These are phyloP conservation scores for Coniferiporia weirii DNA, from an alignment of 1,284 basidiomycete genomes.

Conservation along the genomic window DNA sequence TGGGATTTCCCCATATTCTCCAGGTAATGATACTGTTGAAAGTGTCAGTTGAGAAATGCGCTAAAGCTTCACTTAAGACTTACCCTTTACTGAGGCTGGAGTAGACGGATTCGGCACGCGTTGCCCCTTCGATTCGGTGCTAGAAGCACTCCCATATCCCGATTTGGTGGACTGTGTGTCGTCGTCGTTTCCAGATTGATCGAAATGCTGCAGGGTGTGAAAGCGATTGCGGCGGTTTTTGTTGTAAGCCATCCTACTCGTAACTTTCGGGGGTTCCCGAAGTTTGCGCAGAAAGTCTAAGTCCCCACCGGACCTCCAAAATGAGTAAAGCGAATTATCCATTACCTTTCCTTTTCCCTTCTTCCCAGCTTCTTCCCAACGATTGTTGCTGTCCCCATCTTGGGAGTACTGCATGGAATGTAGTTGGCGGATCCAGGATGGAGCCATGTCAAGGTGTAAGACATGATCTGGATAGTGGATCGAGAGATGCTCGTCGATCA, in stretches of 20 bases:
- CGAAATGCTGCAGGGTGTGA: background rate
- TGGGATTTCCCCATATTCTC: too few species aligned
- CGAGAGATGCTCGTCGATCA: background rate
- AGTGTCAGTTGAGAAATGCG: too few species aligned
- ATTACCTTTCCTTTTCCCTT: constrained; percentile 22
- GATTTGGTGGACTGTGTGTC: background rate
- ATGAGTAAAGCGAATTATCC: constrained; percentile 39
- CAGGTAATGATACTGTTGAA: too few species aligned
- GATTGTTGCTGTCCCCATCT: background rate
- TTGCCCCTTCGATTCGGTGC: background rate
- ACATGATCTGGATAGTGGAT: constrained; percentile 4
- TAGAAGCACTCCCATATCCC: background rate
- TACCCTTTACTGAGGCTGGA: too few species aligned
- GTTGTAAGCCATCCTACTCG: background rate
- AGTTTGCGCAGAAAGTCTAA: constrained; percentile 32
- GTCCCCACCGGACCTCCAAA: constrained; percentile 41
- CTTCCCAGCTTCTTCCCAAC: background rate
- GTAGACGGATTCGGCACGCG: too few species aligned
- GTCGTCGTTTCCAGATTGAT: background rate
- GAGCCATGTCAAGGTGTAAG: background rate
- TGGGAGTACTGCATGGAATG: background rate
- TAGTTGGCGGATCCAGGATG: background rate
- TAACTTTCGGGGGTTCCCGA: background rate
- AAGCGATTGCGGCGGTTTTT: background rate
- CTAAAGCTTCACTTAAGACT: too few species aligned